These are phyloP conservation scores for Coniosporium tulheliwenetii DNA, from an alignment of 2,329 filamentous ascomycete genomes.

Conservation along the genomic window DNA sequence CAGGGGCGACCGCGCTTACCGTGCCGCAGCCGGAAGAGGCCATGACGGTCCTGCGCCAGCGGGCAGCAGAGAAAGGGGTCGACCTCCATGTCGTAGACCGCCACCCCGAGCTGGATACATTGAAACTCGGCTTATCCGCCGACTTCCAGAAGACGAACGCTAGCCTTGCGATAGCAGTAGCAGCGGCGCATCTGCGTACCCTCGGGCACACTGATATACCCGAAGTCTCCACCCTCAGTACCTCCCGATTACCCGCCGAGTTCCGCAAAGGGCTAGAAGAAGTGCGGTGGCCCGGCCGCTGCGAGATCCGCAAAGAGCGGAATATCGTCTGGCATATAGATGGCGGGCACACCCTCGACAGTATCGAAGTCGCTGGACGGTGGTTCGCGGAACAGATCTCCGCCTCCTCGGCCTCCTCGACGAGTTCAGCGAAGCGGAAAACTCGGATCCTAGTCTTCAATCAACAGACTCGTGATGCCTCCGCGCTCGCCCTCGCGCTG, in stretches of 20 bases:
- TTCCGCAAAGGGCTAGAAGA: slow-evolving; percentile 50
- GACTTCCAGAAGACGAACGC: slow-evolving; percentile 50
- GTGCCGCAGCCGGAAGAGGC: slow-evolving; percentile 40
- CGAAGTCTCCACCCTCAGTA: slow-evolving; percentile 20
- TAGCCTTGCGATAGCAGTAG: slow-evolving; percentile 42
- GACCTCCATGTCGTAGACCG: slow-evolving; percentile 31
- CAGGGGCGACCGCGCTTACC: slow-evolving; percentile 46
- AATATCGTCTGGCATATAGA: slow-evolving; percentile 66
- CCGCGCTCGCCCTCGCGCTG: slow-evolving; percentile 46
- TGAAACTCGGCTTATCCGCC: slow-evolving; percentile 43
- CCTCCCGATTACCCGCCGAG: slow-evolving; percentile 36
- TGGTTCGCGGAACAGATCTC: slow-evolving; percentile 50
- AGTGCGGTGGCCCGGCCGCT: slow-evolving; percentile 60
- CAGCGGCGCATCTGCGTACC: slow-evolving; percentile 38
- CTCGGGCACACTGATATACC: slow-evolving; percentile 26
- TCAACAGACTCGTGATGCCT: slow-evolving; percentile 72
- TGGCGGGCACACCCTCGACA: slow-evolving; percentile 77
- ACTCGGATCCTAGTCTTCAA: slow-evolving; percentile 68
- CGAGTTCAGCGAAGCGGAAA: slow-evolving; percentile 2
- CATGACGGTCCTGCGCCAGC: slow-evolving; percentile 38
- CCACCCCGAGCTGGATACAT: slow-evolving; percentile 27
- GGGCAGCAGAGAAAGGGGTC: slow-evolving; percentile 34
- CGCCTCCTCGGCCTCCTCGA: slow-evolving; percentile 4
- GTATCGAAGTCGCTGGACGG: slow-evolving; percentile 55
- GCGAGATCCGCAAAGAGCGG: slow-evolving; percentile 48